Evolutionary conservation across 495 filamentous ascomycete species (phyloP).

Genomic region (Lasiosphaeria hispida): DNA sequence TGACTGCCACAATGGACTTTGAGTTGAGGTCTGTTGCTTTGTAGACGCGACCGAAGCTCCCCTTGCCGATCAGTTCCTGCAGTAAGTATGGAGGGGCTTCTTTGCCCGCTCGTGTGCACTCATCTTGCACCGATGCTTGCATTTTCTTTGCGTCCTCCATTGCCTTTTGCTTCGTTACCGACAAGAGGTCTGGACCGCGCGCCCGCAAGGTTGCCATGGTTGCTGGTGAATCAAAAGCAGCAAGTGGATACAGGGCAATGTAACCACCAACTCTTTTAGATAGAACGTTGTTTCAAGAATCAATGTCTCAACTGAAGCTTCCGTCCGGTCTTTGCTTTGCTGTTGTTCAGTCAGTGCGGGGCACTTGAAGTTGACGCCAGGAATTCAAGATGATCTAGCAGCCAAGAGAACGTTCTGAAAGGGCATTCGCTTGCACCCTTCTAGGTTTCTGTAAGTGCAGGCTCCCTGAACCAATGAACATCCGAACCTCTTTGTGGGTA

Average conservation of each 20-base stretch:
- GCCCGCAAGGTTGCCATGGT: conserved; percentile 45
- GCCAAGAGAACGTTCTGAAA: too few relatives aligned
- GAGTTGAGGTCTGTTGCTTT: conserved; percentile 63
- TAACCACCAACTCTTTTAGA: too few relatives aligned
- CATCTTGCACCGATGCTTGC: conserved; percentile 49
- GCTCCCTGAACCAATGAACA: too few relatives aligned
- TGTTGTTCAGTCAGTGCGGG: neutral
- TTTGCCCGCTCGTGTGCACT: conserved; percentile 47
- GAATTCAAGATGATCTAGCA: too few relatives aligned
- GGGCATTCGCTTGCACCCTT: too few relatives aligned
- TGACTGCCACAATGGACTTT: conserved; percentile 78
- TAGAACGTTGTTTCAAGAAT: too few relatives aligned
- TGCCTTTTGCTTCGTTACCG: conserved; percentile 46
- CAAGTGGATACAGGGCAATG: too few relatives aligned
- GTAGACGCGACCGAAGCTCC: conserved; percentile 92
- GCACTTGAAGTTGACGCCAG: too few relatives aligned
- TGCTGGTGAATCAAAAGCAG: neutral
- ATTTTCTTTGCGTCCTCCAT: conserved; percentile 55
- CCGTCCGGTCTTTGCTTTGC: too few relatives aligned
- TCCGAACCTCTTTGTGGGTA: too few relatives aligned
- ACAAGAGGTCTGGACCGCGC: conserved; percentile 35
- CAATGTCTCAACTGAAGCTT: too few relatives aligned
- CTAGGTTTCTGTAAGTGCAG: too few relatives aligned
- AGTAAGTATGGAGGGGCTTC: conserved; percentile 65
- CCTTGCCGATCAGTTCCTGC: conserved; percentile 89